Conservation (phyloP, 2,329 filamentous ascomycete species). For the Sclerotiophoma versabilis region DNA sequence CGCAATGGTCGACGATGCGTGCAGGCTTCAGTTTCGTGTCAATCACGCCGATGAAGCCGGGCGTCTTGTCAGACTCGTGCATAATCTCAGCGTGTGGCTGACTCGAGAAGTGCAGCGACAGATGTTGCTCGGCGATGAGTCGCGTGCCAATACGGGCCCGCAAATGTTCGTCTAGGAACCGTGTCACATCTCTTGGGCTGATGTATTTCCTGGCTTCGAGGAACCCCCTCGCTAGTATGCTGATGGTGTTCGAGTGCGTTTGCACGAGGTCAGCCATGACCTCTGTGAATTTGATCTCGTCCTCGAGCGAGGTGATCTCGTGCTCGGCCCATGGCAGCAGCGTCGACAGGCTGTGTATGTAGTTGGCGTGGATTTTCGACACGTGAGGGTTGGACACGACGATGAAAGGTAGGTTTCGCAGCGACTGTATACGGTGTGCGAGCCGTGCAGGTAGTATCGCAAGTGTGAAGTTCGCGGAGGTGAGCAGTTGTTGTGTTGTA, state of each 20-base stretch:
- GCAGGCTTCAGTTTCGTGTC: constrained; percentile 88
- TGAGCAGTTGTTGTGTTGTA: constrained; percentile 78
- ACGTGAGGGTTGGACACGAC: constrained; percentile 98
- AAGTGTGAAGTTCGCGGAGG: constrained; percentile 94
- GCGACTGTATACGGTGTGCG: constrained; percentile 89
- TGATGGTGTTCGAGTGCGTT: constrained; percentile 94
- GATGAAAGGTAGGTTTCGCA: constrained; percentile 94
- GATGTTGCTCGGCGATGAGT: constrained; percentile 94
- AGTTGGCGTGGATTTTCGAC: constrained; percentile 93
- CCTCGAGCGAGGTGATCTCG: constrained; percentile 77
- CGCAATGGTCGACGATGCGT: constrained; percentile 81
- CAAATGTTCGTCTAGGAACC: constrained; percentile 91
- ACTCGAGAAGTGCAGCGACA: constrained; percentile 80
- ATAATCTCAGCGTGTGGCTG: constrained; percentile 71
- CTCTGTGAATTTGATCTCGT: constrained; percentile 90
- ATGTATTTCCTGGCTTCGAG: constrained; percentile 94
- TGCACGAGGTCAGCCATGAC: constrained; percentile 94
- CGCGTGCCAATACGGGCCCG: constrained; percentile 92
- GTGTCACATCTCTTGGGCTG: constrained; percentile 79
- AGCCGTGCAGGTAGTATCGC: constrained; percentile 89
- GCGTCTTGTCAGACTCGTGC: constrained; percentile 52
- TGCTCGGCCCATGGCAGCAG: constrained; percentile 82
- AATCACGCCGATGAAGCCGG: constrained; percentile 89
- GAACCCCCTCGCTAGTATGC: constrained; percentile 88
- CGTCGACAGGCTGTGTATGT: constrained; percentile 89